Conservation (phyloP, 208 protist genomes). For the Trypanosoma vivax region DNA sequence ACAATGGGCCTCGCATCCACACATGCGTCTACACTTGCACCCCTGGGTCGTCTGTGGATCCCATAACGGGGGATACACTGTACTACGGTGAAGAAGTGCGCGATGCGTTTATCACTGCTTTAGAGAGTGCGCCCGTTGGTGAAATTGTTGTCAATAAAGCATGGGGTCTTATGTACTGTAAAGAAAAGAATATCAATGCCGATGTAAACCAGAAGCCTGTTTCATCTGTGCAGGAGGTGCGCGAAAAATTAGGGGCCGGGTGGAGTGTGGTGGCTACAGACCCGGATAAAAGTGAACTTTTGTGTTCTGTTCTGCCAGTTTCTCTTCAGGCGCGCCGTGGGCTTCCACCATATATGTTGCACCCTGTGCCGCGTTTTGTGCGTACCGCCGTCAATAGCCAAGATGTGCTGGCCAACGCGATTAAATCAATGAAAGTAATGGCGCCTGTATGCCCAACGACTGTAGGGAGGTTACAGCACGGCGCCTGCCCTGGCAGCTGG, state of each 20-base stretch:
- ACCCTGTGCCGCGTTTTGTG: conserved; percentile 53
- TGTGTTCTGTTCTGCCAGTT: conserved; percentile 54
- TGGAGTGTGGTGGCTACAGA: conserved; percentile 48
- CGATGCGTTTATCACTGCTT: conserved; percentile 41
- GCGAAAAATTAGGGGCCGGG: conserved; percentile 32
- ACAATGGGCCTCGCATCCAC: conserved; percentile 76
- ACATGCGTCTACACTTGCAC: conserved; percentile 76
- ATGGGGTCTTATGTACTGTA: conserved; percentile 42
- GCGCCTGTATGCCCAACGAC: not conserved
- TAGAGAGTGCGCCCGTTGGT: conserved; percentile 48
- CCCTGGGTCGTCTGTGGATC: conserved; percentile 58
- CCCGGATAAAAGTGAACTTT: conserved; percentile 26
- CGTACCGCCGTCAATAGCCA: conserved; percentile 24
- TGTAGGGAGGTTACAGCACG: not conserved
- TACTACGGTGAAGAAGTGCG: conserved; percentile 62
- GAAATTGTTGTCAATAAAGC: conserved; percentile 73
- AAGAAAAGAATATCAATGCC: conserved; percentile 29
- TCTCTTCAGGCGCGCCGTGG: conserved; percentile 54
- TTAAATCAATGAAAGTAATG: conserved; percentile 47
- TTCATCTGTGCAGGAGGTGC: conserved; percentile 18
- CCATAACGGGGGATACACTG: conserved; percentile 44
- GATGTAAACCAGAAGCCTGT: conserved; percentile 4
- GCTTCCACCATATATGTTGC: conserved; percentile 34
- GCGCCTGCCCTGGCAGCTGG: conserved; percentile 1
- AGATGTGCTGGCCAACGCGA: conserved; percentile 3